phyloP scores from a whole-genome alignment of 352 stramenopile genomes.

The Globisporangium nagaii region DNA sequence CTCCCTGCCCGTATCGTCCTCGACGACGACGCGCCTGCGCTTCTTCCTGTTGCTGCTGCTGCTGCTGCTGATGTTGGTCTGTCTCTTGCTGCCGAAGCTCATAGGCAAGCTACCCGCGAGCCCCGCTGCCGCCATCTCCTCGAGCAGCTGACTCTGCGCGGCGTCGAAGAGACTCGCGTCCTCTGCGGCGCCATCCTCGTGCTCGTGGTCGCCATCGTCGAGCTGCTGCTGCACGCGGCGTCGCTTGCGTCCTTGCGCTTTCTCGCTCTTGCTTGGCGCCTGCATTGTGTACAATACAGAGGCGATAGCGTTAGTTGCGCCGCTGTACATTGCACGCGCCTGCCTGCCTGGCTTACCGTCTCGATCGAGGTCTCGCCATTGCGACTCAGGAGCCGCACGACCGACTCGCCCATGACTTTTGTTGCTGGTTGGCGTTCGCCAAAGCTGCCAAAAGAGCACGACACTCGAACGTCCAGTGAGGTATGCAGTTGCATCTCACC shows the following conservation, averaged over 20 bases:
- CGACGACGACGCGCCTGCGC: not conserved
- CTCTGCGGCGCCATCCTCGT: slow-evolving; percentile 15
- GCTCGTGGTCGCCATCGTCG: not conserved
- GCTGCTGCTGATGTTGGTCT: not conserved
- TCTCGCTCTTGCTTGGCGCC: slow-evolving; percentile 1
- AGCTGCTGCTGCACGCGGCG: slow-evolving; percentile 1
- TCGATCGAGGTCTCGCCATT: slow-evolving; percentile 25
- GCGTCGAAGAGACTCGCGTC: slow-evolving; percentile 37
- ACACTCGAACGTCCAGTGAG: not conserved
- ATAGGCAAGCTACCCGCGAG: slow-evolving; percentile 47
- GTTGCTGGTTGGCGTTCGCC: not conserved
- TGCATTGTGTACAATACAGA: not conserved
- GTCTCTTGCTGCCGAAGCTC: slow-evolving; percentile 38
- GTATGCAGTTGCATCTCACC: not conserved
- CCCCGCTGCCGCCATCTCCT: slow-evolving; percentile 56
- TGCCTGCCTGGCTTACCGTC: not conserved
- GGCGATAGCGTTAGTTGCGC: no score
- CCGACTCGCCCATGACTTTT: slow-evolving; percentile 13
- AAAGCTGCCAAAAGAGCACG: not conserved
- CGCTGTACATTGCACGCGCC: not conserved
- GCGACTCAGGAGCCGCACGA: slow-evolving; percentile 28
- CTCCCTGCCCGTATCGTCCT: not conserved
- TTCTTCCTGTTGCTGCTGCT: not conserved
- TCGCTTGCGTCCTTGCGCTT: slow-evolving; percentile 25
- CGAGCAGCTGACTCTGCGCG: slow-evolving; percentile 42